phyloP scores from a whole-genome alignment of 2,329 filamentous ascomycete genomes.

The Bipolaris oryzae region DNA sequence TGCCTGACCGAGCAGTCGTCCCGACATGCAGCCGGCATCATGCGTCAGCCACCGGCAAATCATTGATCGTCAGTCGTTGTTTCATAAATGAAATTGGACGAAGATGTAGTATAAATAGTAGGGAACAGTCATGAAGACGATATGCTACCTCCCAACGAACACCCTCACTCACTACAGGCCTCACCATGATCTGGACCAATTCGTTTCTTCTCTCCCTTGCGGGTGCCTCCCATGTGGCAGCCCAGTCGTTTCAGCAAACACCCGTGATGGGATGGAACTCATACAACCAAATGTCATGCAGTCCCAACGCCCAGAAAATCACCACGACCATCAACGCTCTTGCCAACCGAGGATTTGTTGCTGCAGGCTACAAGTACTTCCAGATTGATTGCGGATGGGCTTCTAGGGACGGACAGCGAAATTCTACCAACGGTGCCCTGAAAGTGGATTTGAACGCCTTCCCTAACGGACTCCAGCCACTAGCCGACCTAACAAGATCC shows the following conservation, averaged over 20 bases:
- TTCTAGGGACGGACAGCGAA: conserved; percentile 24
- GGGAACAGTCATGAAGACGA: too few relatives aligned
- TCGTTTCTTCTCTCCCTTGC: conserved; percentile 14
- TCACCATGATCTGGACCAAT: conserved; percentile 12
- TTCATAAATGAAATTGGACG: background rate
- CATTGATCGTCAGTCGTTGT: background rate
- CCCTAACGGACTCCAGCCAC: conserved; percentile 22
- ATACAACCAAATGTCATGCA: conserved; percentile 27
- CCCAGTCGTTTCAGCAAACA: conserved; percentile 25
- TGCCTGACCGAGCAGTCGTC: conserved; percentile 5
- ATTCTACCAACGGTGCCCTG: conserved; percentile 23
- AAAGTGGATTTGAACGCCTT: conserved; percentile 21
- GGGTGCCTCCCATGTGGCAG: conserved; percentile 14
- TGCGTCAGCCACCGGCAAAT: conserved; percentile 11
- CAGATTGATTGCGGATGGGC: conserved; percentile 29
- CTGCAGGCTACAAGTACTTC: conserved; percentile 28
- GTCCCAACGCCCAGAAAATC: conserved; percentile 21
- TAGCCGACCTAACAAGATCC: conserved; percentile 27
- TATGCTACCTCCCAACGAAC: background rate
- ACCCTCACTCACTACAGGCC: background rate
- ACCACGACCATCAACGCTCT: conserved; percentile 27
- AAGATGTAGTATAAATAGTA: conserved; percentile 1
- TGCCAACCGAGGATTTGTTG: conserved; percentile 23
- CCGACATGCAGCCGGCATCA: background rate
- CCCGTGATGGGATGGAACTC: conserved; percentile 30